Evolutionary conservation across 2,329 filamentous ascomycete species (phyloP).

Genomic region (Lachnellula subtilissima): DNA sequence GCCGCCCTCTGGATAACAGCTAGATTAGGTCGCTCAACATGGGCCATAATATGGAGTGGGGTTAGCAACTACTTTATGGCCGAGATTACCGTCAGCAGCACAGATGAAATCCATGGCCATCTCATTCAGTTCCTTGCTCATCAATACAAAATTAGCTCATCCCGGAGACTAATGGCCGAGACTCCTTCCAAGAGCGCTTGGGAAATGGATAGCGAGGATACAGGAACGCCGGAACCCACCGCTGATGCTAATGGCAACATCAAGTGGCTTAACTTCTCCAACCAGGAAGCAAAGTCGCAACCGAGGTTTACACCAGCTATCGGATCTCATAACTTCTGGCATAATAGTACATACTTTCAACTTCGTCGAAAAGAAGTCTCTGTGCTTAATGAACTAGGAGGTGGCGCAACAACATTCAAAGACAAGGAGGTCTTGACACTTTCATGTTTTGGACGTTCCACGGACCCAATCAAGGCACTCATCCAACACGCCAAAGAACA

Average conservation of each 20-base stretch:
- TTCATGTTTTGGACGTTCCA: constrained; percentile 48
- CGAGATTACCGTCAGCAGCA: constrained; percentile 48
- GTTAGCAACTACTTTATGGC: constrained; percentile 46
- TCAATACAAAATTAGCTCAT: constrained; percentile 47
- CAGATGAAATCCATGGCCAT: constrained; percentile 54
- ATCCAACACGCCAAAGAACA: constrained; percentile 49
- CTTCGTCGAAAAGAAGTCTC: constrained; percentile 31
- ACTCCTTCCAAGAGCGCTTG: constrained; percentile 51
- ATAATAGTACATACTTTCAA: constrained; percentile 45
- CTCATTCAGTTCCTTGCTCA: constrained; percentile 54
- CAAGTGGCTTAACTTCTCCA: constrained; percentile 54
- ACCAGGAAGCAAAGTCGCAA: constrained; percentile 48
- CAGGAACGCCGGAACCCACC: constrained; percentile 41
- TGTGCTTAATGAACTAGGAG: constrained; percentile 20
- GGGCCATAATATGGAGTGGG: constrained; percentile 33
- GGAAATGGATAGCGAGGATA: constrained; percentile 42
- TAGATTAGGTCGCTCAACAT: constrained; percentile 36
- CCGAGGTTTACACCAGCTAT: constrained; percentile 51
- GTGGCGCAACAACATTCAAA: constrained; percentile 36
- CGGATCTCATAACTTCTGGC: constrained; percentile 51
- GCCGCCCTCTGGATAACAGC: constrained; percentile 37
- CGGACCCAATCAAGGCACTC: constrained; percentile 51
- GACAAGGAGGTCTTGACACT: constrained; percentile 50
- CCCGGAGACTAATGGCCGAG: constrained; percentile 50
- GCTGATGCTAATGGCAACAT: constrained; percentile 35